Percentiles rank a stretch among this genome's conserved stretches.
phyloP scores from a whole-genome alignment of 2,329 filamentous ascomycete species.

The Exutisphaerella laricina region DNA sequence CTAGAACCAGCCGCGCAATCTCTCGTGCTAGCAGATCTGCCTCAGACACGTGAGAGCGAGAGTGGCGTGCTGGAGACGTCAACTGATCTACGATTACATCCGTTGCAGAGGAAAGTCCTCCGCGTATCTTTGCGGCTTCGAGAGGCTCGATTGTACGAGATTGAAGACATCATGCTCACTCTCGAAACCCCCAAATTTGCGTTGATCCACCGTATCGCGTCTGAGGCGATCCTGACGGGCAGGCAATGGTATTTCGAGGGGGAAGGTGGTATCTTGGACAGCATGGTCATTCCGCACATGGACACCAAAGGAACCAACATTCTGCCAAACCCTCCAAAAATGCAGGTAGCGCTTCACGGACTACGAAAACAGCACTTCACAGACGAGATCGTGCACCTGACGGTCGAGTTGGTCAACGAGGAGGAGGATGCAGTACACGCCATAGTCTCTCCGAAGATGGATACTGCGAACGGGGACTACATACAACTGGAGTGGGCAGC shows the following conservation, averaged over 20 bases:
- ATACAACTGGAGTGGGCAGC: constrained; percentile 27
- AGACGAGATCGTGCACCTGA: constrained; percentile 66
- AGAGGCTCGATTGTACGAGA: constrained; percentile 72
- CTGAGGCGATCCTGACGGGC: constrained; percentile 10
- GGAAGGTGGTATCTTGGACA: constrained; percentile 14
- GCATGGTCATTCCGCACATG: constrained; percentile 32
- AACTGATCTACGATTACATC: constrained; percentile 12
- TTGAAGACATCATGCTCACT: constrained; percentile 57
- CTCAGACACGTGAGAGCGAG: constrained; percentile 10
- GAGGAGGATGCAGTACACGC: constrained; percentile 75
- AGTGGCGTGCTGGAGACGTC: constrained; percentile 12
- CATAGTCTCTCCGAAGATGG: constrained; percentile 55
- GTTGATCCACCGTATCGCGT: constrained; percentile 58
- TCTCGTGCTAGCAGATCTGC: constrained; percentile 2
- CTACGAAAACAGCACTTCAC: constrained; percentile 72
- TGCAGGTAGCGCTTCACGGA: constrained; percentile 65
- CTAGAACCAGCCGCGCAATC: neutral
- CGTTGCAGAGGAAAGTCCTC: constrained; percentile 46
- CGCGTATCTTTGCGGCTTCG: constrained; percentile 68
- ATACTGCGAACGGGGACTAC: constrained; percentile 12
- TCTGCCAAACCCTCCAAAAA: constrained; percentile 83
- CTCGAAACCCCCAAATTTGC: constrained; percentile 62
- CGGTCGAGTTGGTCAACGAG: constrained; percentile 68
- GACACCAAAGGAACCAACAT: constrained; percentile 60
- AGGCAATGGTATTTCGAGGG: constrained; percentile 15